phyloP scores from a whole-genome alignment of 106 monocot species.

The Allium cepa region DNA sequence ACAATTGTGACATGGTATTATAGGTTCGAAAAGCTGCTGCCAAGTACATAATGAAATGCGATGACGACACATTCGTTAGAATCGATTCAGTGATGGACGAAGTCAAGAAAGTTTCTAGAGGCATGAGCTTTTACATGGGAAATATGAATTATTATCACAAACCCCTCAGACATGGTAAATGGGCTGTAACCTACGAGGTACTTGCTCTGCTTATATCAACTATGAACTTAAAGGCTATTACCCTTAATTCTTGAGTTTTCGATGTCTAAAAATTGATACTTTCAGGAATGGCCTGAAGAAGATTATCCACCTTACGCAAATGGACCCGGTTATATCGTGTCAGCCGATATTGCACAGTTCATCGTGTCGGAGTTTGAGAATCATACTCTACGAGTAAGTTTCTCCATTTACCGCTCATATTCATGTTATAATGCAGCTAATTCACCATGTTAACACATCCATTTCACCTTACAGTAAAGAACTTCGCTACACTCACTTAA shows the following conservation, averaged over 20 bases:
- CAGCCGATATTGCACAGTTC: conserved; percentile 80
- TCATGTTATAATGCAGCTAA: too few relatives aligned
- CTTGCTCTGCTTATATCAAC: neutral
- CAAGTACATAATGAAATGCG: conserved; percentile 96
- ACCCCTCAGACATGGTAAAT: conserved; percentile 81
- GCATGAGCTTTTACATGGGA: conserved; percentile 70
- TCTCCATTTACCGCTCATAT: neutral
- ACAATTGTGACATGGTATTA: neutral
- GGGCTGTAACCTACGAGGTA: conserved; percentile 99
- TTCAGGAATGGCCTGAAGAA: conserved; percentile 99
- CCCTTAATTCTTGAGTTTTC: too few relatives aligned
- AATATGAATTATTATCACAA: conserved; percentile 97
- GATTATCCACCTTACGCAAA: conserved; percentile 98
- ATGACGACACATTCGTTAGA: conserved; percentile 96
- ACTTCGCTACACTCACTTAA: too few relatives aligned
- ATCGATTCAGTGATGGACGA: conserved; percentile 68
- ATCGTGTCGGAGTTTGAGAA: conserved; percentile 76
- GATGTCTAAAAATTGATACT: neutral
- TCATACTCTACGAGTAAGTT: conserved; percentile 72
- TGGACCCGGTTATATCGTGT: conserved; percentile 95
- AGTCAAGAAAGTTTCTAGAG: conserved; percentile 50
- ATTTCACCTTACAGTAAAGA: too few relatives aligned
- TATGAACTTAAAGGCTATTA: neutral
- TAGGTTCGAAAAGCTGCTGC: conserved; percentile 58
- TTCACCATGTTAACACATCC: too few relatives aligned